Percentiles rank a stretch among this genome's conserved stretches.
Evolutionary conservation across 305 asterid species (phyloP).

Genomic region (Solanum hybrid): DNA sequence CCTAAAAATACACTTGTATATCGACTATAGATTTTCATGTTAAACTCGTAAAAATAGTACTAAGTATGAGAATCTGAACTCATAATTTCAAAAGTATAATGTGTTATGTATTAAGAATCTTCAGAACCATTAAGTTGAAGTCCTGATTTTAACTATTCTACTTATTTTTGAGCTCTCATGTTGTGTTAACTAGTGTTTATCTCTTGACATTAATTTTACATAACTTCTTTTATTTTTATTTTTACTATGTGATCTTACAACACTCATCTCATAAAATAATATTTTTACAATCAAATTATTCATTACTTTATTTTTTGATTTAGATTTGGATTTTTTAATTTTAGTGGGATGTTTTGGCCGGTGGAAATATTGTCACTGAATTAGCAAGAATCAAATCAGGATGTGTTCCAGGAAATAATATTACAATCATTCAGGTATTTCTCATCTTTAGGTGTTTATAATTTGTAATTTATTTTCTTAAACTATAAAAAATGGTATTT

Average conservation of each 20-base stretch:
- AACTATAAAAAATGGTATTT: background rate
- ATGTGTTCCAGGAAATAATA: too few species aligned
- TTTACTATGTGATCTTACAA: background rate
- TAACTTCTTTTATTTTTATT: background rate
- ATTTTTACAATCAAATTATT: background rate
- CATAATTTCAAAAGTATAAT: background rate
- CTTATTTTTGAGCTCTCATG: background rate
- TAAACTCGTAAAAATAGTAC: background rate
- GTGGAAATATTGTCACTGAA: too few species aligned
- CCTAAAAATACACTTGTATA: too few species aligned
- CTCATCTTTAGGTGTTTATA: background rate
- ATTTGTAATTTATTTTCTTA: background rate
- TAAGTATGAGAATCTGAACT: background rate
- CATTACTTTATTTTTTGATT: background rate
- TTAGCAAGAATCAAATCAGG: conserved; percentile 10
- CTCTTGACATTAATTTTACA: background rate
- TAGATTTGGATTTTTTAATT: background rate
- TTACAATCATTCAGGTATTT: too few species aligned
- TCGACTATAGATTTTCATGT: background rate
- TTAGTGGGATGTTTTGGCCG: too few species aligned
- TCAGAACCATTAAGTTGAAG: background rate
- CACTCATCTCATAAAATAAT: background rate
- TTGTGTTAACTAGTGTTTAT: background rate
- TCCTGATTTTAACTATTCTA: background rate
- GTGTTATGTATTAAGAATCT: background rate